phyloP scores from a whole-genome alignment of 495 filamentous ascomycete species.

The Geopyxis carbonaria region DNA sequence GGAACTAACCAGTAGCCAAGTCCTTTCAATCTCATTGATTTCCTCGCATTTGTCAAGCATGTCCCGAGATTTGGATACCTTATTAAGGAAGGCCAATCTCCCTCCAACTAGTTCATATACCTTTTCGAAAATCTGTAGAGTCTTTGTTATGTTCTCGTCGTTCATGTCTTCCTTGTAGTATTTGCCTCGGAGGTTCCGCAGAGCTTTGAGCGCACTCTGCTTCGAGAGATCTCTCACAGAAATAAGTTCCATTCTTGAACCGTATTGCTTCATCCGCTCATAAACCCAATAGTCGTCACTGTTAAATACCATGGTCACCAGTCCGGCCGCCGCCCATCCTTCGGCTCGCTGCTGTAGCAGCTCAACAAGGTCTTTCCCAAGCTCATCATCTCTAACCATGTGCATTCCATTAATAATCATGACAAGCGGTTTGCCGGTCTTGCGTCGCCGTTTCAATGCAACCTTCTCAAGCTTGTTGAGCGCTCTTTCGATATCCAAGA shows the following conservation, averaged over 20 bases:
- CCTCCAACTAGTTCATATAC: slow-evolving; percentile 78
- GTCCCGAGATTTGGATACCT: slow-evolving; percentile 63
- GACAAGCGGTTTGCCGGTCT: slow-evolving; percentile 50
- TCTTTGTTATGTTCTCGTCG: slow-evolving; percentile 35
- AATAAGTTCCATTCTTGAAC: slow-evolving; percentile 81
- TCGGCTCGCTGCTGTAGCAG: slow-evolving; percentile 91
- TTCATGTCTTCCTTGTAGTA: slow-evolving; percentile 46
- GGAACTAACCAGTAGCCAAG: slow-evolving; percentile 51
- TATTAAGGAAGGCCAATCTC: slow-evolving; percentile 66
- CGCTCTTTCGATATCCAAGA: slow-evolving; percentile 87
- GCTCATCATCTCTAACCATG: slow-evolving; percentile 74
- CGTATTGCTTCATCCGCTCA: slow-evolving; percentile 75
- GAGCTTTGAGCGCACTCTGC: slow-evolving; percentile 51
- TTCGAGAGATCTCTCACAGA: slow-evolving; percentile 68
- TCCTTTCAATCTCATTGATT: slow-evolving; percentile 70
- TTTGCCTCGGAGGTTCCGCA: slow-evolving; percentile 54
- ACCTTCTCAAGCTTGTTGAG: slow-evolving; percentile 98
- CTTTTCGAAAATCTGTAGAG: slow-evolving; percentile 45
- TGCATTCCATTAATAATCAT: slow-evolving; percentile 86
- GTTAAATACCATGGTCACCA: slow-evolving; percentile 83
- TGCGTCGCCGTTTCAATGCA: slow-evolving; percentile 47
- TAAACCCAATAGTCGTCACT: slow-evolving; percentile 97
- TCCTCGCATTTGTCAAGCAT: slow-evolving; percentile 60
- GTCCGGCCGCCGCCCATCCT: slow-evolving; percentile 76
- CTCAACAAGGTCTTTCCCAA: slow-evolving; percentile 79